Conservation (phyloP, 371 early-diverging fungal species). For the Apophysomyces variabilis region DNA sequence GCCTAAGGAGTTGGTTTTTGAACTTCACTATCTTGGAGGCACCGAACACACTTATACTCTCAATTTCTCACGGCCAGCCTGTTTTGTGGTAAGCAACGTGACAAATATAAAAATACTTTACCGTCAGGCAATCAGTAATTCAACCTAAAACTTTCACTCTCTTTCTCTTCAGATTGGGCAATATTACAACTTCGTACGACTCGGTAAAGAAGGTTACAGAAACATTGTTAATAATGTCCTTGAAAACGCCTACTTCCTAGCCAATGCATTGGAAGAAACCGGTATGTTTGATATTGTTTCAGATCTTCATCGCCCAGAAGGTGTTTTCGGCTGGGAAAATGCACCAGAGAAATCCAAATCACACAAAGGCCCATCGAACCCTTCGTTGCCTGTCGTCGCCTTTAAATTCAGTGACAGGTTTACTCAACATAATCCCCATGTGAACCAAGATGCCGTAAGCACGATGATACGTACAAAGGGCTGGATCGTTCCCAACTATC, state of each 20-base stretch:
- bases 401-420: conserved; percentile 60
- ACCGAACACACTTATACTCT: conserved; percentile 65
- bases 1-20: conserved; percentile 71
- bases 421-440: conserved; percentile 40
- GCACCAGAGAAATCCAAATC: not conserved
- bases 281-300: conserved; percentile 64
- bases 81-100: conserved; percentile 46
- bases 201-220: conserved; percentile 67
- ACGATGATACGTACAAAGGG: conserved; percentile 40
- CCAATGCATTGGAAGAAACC: conserved; percentile 52
- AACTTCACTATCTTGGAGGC: conserved; percentile 69
- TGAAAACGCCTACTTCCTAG: conserved; percentile 58
- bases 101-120: not conserved
- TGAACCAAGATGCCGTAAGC: conserved; percentile 35
- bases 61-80: conserved; percentile 73
- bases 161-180: conserved; percentile 52
- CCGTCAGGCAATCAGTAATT: too few relatives aligned
- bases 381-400: conserved; percentile 66
- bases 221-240: conserved; percentile 58
- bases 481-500: conserved; percentile 53
- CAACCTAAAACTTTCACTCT: not conserved
- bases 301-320: conserved; percentile 59
- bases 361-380: conserved; percentile 24
- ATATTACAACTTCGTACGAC: conserved; percentile 78
- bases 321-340: conserved; percentile 32